These are phyloP conservation scores for Catharanthus roseus DNA, from an alignment of 257 asterid genomes.

Conservation along the genomic window DNA sequence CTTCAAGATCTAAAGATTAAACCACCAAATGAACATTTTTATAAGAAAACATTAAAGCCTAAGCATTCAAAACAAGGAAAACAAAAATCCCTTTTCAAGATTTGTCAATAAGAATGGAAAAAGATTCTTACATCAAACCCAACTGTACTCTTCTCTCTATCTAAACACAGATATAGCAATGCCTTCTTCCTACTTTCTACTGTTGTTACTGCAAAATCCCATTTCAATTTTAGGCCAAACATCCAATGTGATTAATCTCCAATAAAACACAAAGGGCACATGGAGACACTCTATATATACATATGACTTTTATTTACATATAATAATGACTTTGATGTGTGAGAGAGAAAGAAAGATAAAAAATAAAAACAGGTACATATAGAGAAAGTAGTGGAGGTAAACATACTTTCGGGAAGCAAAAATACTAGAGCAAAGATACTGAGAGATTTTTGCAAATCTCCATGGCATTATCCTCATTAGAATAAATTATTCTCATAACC, in stretches of 20 bases:
- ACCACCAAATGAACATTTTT: not conserved
- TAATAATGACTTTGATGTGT: not conserved
- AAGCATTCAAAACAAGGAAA: not conserved
- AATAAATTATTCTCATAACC: too few species aligned
- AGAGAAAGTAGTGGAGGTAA: conserved; percentile 35
- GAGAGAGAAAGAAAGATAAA: not conserved
- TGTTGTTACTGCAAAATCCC: conserved; percentile 58
- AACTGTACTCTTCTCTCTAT: conserved; percentile 57
- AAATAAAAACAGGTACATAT: conserved; percentile 25
- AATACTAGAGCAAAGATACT: conserved; percentile 43
- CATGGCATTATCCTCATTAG: conserved; percentile 53
- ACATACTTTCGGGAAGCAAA: conserved; percentile 48
- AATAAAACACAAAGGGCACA: not conserved
- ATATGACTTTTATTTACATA: not conserved
- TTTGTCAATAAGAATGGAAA: not conserved
- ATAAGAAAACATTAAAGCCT: not conserved
- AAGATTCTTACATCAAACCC: conserved; percentile 52
- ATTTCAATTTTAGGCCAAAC: not conserved
- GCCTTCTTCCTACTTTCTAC: conserved; percentile 91
- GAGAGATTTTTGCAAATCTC: conserved; percentile 72
- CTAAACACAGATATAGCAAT: conserved; percentile 79
- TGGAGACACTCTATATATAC: not conserved
- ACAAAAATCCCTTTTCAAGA: not conserved
- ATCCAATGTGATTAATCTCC: not conserved
- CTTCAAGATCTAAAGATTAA: conserved; percentile 55